phyloP scores from a whole-genome alignment of 1,284 basidiomycete species.

The Cutaneotrichosporon mucoides region DNA sequence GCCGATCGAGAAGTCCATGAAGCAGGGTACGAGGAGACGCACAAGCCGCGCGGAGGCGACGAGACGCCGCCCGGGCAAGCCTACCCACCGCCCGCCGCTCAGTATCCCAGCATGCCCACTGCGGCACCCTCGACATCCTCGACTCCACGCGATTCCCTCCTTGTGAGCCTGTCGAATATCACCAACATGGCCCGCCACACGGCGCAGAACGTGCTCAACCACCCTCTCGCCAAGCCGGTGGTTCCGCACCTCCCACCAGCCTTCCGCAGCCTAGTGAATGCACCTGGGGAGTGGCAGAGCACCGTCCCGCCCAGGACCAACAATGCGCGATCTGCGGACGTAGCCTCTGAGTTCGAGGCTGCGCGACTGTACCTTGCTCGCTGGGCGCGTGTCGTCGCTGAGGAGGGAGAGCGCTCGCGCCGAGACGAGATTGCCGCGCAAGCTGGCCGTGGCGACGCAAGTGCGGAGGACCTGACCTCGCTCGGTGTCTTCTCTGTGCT shows the following conservation, averaged over 20 bases:
- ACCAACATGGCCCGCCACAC: constrained; percentile 83
- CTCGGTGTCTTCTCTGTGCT: constrained; percentile 85
- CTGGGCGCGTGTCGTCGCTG: constrained; percentile 90
- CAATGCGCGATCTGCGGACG: constrained; percentile 53
- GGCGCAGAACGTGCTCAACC: constrained; percentile 85
- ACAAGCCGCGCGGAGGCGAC: neutral
- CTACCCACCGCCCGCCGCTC: constrained; percentile 53
- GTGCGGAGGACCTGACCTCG: constrained; percentile 60
- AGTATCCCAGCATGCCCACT: constrained; percentile 37
- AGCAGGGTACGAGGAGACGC: constrained; percentile 32
- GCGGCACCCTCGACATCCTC: constrained; percentile 20
- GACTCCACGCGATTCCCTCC: constrained; percentile 41
- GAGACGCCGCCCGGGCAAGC: constrained; percentile 20
- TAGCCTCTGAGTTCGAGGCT: constrained; percentile 76
- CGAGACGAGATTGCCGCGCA: constrained; percentile 58
- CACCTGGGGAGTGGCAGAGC: constrained; percentile 60
- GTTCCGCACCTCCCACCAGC: constrained; percentile 90
- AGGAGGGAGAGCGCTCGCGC: constrained; percentile 85
- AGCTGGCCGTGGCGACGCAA: constrained; percentile 22
- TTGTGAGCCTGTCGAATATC: constrained; percentile 83
- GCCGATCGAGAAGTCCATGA: constrained; percentile 82
- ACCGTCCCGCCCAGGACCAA: constrained; percentile 42
- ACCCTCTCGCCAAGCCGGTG: constrained; percentile 89
- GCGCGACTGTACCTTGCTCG: constrained; percentile 92
- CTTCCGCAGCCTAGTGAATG: constrained; percentile 78